phyloP scores from a whole-genome alignment of 2,329 filamentous ascomycete species.

The Xylariaceae sp. region DNA sequence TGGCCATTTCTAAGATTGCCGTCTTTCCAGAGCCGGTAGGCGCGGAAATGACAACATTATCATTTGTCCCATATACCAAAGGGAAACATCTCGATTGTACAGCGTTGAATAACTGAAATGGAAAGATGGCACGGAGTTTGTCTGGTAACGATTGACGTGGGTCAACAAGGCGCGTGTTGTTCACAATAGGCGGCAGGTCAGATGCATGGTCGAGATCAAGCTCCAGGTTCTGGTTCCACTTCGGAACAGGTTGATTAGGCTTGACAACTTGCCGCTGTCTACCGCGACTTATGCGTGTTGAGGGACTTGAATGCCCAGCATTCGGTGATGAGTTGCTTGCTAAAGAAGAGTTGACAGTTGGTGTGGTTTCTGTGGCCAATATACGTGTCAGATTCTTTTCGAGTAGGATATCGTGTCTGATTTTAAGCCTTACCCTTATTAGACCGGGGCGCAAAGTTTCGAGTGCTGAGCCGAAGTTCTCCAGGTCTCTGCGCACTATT shows the following conservation, averaged over 20 bases:
- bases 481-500: slow-evolving; percentile 18
- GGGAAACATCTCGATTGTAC: slow-evolving; percentile 77
- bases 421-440: slow-evolving; percentile 21
- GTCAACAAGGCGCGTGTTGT: slow-evolving; percentile 40
- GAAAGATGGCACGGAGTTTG: slow-evolving; percentile 64
- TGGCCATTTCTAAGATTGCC: slow-evolving; percentile 73
- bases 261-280: slow-evolving; percentile 16
- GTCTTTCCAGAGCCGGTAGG: slow-evolving; percentile 87
- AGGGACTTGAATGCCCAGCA: slow-evolving; percentile 29
- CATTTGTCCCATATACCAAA: slow-evolving; percentile 59
- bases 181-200: slow-evolving; percentile 35
- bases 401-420: neutral
- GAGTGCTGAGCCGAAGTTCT: slow-evolving; percentile 21
- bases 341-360: slow-evolving; percentile 18
- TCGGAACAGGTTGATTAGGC: slow-evolving; percentile 17
- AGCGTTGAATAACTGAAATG: slow-evolving; percentile 73
- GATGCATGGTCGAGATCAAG: slow-evolving; percentile 28
- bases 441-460: slow-evolving; percentile 23
- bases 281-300: slow-evolving; percentile 24
- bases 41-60: slow-evolving; percentile 76
- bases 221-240: slow-evolving; percentile 23
- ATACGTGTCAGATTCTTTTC: slow-evolving; percentile 15
- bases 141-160: slow-evolving; percentile 59
- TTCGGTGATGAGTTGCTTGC: slow-evolving; percentile 28
- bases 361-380: slow-evolving; percentile 18